These are phyloP conservation scores for Diaporthe vaccinii DNA, from an alignment of 2,329 filamentous ascomycete genomes.

Conservation along the genomic window DNA sequence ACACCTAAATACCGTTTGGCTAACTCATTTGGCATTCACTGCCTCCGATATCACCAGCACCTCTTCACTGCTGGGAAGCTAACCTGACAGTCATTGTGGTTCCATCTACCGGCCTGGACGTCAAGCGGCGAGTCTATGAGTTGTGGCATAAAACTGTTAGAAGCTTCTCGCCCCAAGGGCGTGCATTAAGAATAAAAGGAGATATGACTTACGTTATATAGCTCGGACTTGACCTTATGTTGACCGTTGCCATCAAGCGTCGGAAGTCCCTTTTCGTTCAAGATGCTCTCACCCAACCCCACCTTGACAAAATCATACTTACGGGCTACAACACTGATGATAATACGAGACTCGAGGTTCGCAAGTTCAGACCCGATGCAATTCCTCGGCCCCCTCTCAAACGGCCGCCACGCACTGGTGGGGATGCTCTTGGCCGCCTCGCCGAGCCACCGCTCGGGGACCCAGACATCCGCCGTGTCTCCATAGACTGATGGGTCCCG, in stretches of 20 bases:
- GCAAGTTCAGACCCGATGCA: constrained; percentile 70
- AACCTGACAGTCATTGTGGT: constrained; percentile 46
- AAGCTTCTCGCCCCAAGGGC: background rate
- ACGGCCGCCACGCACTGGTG: constrained; percentile 63
- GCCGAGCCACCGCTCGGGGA: constrained; percentile 57
- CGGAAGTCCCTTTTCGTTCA: constrained; percentile 44
- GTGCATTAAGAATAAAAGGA: too few relatives aligned
- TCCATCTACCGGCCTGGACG: constrained; percentile 46
- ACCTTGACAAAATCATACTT: constrained; percentile 51
- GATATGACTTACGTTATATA: constrained; percentile 46
- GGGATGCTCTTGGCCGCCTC: constrained; percentile 45
- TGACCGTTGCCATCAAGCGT: constrained; percentile 43
- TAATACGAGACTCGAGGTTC: constrained; percentile 51
- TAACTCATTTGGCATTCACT: background rate
- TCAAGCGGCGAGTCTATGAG: constrained; percentile 10
- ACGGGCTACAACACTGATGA: constrained; percentile 48
- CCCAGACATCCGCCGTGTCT: constrained; percentile 51
- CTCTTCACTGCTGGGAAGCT: background rate
- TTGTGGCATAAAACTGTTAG: background rate
- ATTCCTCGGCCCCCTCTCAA: constrained; percentile 64
- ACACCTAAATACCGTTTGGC: too few relatives aligned
- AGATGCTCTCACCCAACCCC: constrained; percentile 46
- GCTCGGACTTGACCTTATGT: constrained; percentile 42
- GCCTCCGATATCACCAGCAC: background rate
- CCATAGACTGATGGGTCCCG: constrained; percentile 52